Evolutionary conservation across 164 flowering plant species (phyloP), one percentile per base, ranked within the genome.

Genomic region (Liquidambar formosana): DNA sequence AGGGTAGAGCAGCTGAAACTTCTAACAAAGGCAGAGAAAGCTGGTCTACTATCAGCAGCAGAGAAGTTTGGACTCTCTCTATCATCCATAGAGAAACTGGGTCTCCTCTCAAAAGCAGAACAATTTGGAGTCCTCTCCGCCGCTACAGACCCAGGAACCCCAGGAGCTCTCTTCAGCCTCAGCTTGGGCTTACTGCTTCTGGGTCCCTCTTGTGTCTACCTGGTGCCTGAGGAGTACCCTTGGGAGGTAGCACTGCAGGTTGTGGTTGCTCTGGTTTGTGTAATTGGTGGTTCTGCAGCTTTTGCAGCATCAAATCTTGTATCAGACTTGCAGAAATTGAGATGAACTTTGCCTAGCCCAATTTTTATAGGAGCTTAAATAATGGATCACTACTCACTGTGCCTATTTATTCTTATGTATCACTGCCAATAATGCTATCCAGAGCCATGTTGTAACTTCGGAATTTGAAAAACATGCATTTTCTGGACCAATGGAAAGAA

Each of bases 291-390:
- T 0, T 89, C 97, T 56, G 97, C 94, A 1, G 93, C 97, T 61
- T 89, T 94, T 73, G 97, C 97, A 52, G 99, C 97, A 0, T 91
- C 97, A 9, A 86, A 80, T 82, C 72, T 94, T 80, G 97, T 92
- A 58, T 87, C 95, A 27, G 86, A 84, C 65, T 78, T 92, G 84
- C 99, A 94, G 85, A 92, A 84, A 79, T 81, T 82, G 16, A 82
- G 58, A 11, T 91, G 70, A 82, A 66, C 14, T 65, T 23, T 60
- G 23, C 46, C 41, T 2, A 33, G 2, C 41, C 41, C 2, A 33
- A 33, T 33, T 33, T 33, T 33, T 6, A 33, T 33, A 33, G 41
- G 6, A 33, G 41, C 41, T 33, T 33, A 33, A 33, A 2, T 33
- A 33, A 33, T 33, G 41, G 41, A 33, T 33, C 41, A 33, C 41